Base-by-base conservation (phyloP, 2,329 filamentous ascomycete genomes). In the Byssoonygena ceratinophila region DNA sequence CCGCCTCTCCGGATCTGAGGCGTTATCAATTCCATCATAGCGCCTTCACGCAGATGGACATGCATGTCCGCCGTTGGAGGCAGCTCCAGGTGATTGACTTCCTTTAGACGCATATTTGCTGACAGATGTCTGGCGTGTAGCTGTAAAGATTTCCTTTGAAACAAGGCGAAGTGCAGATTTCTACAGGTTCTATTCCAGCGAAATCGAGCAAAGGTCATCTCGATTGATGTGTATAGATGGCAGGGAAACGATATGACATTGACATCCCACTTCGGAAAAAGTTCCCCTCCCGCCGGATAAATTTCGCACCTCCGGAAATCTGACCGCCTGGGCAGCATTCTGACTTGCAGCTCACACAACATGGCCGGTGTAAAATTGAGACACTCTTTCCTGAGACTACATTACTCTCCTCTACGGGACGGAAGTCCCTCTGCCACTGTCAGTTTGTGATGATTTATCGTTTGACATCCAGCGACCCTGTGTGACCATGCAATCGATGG, bases 1-100 rank as follows among this genome's bases (percentile, higher is more conserved):
- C 83, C 84, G 58, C 82, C 82, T 54, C 74, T 66, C 49, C 76
- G 74, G 55, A 81, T 76, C 14, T 71, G 74, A 25, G 76, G 76
- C 27, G 73, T 74, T 41, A 80, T 75, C 14, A 75, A 62, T 54
- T 80, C 72, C 76, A 83, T 81, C 74, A 71, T 78, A 54, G 77
- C 72, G 18, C 77, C 83, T 66, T 87, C 80, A 27, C 84, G 79
- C 59, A 87, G 72, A 67, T 87, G 84, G 60, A 87, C 83, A 41
- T 56, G 55, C 55, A 56, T 56, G 27, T 56, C 55, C 4, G 55
- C 55, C 25, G 52, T 45, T 18, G 55, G 51, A 41, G 55, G 52
- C 16, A 56, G 52, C 49, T 56, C 52, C 31, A 56, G 32, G 18
- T 29, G 32, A 18, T 46, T 39, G 18, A 56, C 36, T 37, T 45